A percentile compares a stretch with the other conserved stretches of the same genome.
Conservation (phyloP, 805 yeast species). For the Isabelozyma pseudorhagii region DNA sequence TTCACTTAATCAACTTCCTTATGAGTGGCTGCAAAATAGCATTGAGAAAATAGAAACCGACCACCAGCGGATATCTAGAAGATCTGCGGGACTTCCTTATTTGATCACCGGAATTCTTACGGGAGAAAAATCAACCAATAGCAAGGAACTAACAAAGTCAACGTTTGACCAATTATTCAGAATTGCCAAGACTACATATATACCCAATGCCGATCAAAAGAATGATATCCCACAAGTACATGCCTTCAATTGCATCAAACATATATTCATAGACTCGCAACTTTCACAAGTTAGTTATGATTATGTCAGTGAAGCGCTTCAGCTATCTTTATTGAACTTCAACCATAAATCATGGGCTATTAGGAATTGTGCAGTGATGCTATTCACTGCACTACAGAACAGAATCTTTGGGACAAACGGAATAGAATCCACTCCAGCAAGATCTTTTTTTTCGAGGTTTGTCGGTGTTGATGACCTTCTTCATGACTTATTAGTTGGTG, state of each 20-base stretch:
- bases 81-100: constrained; percentile 91
- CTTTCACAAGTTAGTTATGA: constrained; percentile 51
- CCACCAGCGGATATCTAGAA: constrained; percentile 72
- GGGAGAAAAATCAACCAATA: constrained; percentile 32
- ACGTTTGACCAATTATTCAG: constrained; percentile 52
- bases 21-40: constrained; percentile 58
- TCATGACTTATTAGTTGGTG: constrained; percentile 32
- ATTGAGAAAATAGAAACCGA: constrained; percentile 49
- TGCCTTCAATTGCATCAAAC: constrained; percentile 82
- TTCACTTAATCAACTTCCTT: constrained; percentile 38
- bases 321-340: constrained; percentile 60
- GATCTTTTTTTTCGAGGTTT: constrained; percentile 69
- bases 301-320: constrained; percentile 56
- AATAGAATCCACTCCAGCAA: constrained; percentile 46
- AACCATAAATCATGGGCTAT: constrained; percentile 76
- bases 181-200: constrained; percentile 53
- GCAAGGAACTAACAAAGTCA: constrained; percentile 31
- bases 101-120: constrained; percentile 72
- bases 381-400: constrained; percentile 80
- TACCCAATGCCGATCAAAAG: constrained; percentile 44
- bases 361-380: constrained; percentile 90
- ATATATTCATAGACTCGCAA: constrained; percentile 67
- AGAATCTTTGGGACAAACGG: constrained; percentile 68
- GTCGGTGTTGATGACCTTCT: constrained; percentile 51
- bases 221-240: constrained; percentile 89